These are phyloP conservation scores for Kazachstania taianensis DNA, from an alignment of 805 yeast species.

Conservation along the genomic window DNA sequence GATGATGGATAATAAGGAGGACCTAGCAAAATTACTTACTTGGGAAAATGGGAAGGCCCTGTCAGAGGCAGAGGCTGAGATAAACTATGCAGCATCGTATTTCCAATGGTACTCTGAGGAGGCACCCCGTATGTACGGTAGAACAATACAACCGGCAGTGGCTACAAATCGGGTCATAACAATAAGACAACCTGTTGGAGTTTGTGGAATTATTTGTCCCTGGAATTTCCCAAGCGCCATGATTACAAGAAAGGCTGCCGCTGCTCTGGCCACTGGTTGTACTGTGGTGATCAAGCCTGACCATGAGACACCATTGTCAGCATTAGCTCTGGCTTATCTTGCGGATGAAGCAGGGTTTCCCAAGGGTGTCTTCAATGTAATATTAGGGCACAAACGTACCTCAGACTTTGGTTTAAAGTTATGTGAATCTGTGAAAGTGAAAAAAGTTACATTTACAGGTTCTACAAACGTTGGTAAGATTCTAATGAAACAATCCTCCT, in stretches of 20 bases:
- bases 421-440: constrained; percentile 39
- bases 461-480: constrained; percentile 54
- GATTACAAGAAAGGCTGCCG: constrained; percentile 57
- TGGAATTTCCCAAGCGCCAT: constrained; percentile 63
- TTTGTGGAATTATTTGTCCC: constrained; percentile 53
- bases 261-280: constrained; percentile 59
- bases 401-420: constrained; percentile 44
- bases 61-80: constrained; percentile 45
- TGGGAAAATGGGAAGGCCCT: constrained; percentile 55
- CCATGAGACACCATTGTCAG: constrained; percentile 50
- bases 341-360: constrained; percentile 55
- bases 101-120: constrained; percentile 82
- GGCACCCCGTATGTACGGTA: constrained; percentile 46
- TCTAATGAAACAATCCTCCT: constrained; percentile 46
- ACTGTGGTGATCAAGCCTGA: constrained; percentile 53
- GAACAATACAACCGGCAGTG: constrained; percentile 46
- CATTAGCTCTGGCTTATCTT: constrained; percentile 46
- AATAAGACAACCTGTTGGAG: constrained; percentile 51
- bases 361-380: constrained; percentile 44
- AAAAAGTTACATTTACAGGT: constrained; percentile 55
- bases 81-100: constrained; percentile 56
- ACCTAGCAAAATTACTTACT: constrained; percentile 44
- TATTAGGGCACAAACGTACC: constrained; percentile 39
- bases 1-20: constrained; percentile 47
- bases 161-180: constrained; percentile 44